Evolutionary conservation across 2,329 filamentous ascomycete genomes (phyloP).

Genomic region (Diaporthe amygdali): DNA sequence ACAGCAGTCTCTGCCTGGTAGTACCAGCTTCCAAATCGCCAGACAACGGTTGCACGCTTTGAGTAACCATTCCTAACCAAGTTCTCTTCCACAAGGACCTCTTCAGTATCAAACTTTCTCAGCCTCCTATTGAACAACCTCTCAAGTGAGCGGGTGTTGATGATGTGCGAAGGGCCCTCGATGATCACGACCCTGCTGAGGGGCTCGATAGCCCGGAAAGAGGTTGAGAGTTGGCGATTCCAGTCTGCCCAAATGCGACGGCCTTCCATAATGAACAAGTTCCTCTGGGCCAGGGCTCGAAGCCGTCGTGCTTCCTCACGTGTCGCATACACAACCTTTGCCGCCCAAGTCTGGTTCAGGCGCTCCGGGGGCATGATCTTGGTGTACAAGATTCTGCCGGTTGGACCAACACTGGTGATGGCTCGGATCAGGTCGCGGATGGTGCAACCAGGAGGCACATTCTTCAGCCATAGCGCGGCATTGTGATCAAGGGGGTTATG

Average conservation of each 20-base stretch:
- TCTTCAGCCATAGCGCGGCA: neutral
- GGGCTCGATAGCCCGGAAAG: neutral
- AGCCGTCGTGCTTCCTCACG: neutral
- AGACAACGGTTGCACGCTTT: neutral
- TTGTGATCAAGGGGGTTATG: neutral
- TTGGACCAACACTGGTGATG: constrained; percentile 10
- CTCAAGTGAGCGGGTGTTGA: neutral
- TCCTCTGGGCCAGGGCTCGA: neutral
- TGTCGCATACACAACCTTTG: constrained; percentile 2
- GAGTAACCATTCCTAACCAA: neutral
- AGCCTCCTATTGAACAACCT: neutral
- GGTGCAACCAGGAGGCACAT: neutral
- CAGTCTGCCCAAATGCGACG: neutral
- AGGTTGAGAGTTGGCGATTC: neutral
- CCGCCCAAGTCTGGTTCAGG: neutral
- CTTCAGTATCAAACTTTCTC: neutral
- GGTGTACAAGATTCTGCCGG: neutral
- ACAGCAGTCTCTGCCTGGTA: constrained; percentile 1
- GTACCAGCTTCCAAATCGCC: constrained; percentile 15
- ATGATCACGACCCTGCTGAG: neutral
- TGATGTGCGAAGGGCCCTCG: neutral
- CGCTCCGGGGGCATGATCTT: neutral
- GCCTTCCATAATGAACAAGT: neutral
- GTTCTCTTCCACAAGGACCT: neutral
- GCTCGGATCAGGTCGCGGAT: constrained; percentile 9